These are phyloP conservation scores for Nemania sp. DNA, from an alignment of 2,329 filamentous ascomycete species.

Conservation along the genomic window DNA sequence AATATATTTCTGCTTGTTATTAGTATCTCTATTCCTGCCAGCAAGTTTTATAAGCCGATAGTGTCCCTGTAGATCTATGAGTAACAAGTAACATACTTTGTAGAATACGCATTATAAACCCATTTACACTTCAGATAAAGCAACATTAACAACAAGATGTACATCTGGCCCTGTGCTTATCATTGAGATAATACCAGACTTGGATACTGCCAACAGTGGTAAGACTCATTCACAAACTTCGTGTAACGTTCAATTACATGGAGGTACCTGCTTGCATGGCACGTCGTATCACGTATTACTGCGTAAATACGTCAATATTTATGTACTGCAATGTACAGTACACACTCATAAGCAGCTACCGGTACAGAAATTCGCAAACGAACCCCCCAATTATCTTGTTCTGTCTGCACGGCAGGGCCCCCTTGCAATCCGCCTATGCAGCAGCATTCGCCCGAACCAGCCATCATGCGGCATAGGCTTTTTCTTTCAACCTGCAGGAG, in stretches of 20 bases:
- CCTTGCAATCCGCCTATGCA: conserved; percentile 29
- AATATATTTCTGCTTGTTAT: no score
- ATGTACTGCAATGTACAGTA: not conserved
- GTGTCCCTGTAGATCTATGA: no score
- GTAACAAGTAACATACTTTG: no score
- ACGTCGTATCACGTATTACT: not conserved
- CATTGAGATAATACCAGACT: no score
- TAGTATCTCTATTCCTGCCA: not conserved
- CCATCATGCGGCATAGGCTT: conserved; percentile 27
- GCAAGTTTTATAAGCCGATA: no score
- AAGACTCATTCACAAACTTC: no score
- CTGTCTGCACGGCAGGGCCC: conserved; percentile 15
- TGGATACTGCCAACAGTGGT: no score
- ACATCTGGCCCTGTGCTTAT: no score
- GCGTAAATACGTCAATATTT: no score
- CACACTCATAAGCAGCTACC: not conserved
- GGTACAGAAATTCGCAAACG: conserved; percentile 4
- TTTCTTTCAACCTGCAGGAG: conserved; percentile 22
- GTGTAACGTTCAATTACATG: not conserved
- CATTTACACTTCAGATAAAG: no score
- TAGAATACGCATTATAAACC: no score
- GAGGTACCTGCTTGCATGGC: not conserved
- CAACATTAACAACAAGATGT: no score
- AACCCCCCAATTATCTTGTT: conserved; percentile 23
- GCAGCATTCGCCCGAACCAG: conserved; percentile 33